Evolutionary conservation across 2,329 filamentous ascomycete genomes (phyloP).

Genomic region (Colletotrichum kahawae): DNA sequence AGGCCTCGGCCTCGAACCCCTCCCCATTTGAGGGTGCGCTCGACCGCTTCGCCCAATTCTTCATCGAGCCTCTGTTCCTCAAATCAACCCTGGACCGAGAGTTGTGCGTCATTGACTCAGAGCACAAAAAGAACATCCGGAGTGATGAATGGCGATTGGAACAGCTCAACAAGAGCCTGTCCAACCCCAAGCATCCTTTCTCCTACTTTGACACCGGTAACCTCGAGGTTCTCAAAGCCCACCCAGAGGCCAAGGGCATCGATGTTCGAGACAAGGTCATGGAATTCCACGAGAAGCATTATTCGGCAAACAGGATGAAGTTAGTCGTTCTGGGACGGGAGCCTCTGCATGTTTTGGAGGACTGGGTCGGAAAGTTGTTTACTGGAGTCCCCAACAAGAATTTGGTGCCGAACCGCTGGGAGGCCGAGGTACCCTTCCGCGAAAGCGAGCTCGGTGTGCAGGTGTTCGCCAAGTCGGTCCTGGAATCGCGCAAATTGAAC

Average conservation of each 20-base stretch:
- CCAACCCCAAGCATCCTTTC: constrained; percentile 86
- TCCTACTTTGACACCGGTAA: constrained; percentile 93
- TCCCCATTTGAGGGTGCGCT: constrained; percentile 78
- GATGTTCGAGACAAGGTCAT: constrained; percentile 92
- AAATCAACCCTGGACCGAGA: constrained; percentile 86
- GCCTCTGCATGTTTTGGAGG: constrained; percentile 78
- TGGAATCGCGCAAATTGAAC: constrained; percentile 81
- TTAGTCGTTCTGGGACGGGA: constrained; percentile 85
- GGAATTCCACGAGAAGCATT: constrained; percentile 86
- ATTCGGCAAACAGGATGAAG: constrained; percentile 95
- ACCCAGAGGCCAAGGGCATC: constrained; percentile 78
- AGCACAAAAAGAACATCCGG: constrained; percentile 97
- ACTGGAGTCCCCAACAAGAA: constrained; percentile 82
- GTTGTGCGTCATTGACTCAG: constrained; percentile 87
- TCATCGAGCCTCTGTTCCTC: constrained; percentile 86
- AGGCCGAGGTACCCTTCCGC: constrained; percentile 54
- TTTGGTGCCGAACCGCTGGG: constrained; percentile 65
- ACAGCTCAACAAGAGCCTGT: constrained; percentile 85
- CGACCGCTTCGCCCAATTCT: constrained; percentile 93
- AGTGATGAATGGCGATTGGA: constrained; percentile 87
- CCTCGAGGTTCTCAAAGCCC: constrained; percentile 81
- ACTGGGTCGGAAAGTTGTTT: constrained; percentile 86
- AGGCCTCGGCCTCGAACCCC: constrained; percentile 59
- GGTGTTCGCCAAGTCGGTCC: constrained; percentile 88
- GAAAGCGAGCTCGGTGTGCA: constrained; percentile 64